These are phyloP conservation scores for Malassezia sympodialis DNA, from an alignment of 1,284 basidiomycete genomes.

Conservation along the genomic window DNA sequence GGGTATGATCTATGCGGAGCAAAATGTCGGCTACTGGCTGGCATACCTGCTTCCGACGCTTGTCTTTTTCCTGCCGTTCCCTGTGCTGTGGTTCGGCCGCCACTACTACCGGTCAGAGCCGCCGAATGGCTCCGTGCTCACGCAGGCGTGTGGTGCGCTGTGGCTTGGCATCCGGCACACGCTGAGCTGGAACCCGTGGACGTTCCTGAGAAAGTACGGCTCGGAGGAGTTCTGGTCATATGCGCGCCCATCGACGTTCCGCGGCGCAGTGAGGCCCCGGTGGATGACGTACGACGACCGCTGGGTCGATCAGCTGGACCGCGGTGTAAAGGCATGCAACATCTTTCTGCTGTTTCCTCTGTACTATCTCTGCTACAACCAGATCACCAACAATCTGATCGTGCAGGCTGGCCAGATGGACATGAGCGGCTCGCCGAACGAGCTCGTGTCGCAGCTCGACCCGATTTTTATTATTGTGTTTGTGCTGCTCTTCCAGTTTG, in stretches of 20 bases:
- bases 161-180: conserved; percentile 37
- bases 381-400: conserved; percentile 61
- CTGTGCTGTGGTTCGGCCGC: conserved; percentile 61
- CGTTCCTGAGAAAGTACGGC: conserved; percentile 45
- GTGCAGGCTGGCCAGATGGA: conserved; percentile 51
- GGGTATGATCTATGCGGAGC: conserved; percentile 49
- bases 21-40: conserved; percentile 50
- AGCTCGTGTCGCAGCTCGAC: conserved; percentile 68
- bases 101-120: conserved; percentile 61
- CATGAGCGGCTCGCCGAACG: conserved; percentile 65
- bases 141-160: conserved; percentile 49
- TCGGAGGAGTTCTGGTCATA: conserved; percentile 67
- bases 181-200: conserved; percentile 48
- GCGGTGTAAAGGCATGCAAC: conserved; percentile 71
- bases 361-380: conserved; percentile 52
- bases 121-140: conserved; percentile 71
- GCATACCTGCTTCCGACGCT: conserved; percentile 52
- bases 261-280: conserved; percentile 34
- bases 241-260: conserved; percentile 56
- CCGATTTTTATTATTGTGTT: conserved; percentile 55
- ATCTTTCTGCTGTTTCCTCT: conserved; percentile 65
- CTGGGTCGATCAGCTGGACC: conserved; percentile 68
- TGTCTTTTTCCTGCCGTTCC: conserved; percentile 52
- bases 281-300: conserved; percentile 53
- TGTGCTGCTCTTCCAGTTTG: conserved; percentile 50